phyloP scores from a whole-genome alignment of 2,329 filamentous ascomycete genomes.

The Penicillium paneum region DNA sequence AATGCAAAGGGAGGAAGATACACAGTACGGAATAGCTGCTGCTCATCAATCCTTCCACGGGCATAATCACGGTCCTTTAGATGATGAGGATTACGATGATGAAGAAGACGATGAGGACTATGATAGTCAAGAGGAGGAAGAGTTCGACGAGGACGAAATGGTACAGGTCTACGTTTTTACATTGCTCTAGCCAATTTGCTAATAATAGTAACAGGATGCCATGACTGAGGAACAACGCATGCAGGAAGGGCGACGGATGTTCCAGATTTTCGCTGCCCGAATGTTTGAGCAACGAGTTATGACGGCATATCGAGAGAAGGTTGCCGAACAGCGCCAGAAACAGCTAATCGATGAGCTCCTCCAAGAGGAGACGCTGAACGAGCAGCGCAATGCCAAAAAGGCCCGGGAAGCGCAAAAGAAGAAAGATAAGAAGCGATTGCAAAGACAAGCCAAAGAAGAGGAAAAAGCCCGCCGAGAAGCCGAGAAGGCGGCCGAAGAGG shows the following conservation, averaged over 20 bases:
- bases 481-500: conserved; percentile 84
- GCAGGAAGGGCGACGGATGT: conserved; percentile 98
- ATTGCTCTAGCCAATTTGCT: neutral
- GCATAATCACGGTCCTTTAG: conserved; percentile 74
- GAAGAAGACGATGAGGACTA: conserved; percentile 67
- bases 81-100: conserved; percentile 70
- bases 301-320: conserved; percentile 96
- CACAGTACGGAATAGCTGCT: conserved; percentile 63
- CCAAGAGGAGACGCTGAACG: conserved; percentile 73
- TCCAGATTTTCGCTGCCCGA: conserved; percentile 96
- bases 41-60: conserved; percentile 59
- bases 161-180: conserved; percentile 40
- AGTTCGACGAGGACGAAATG: conserved; percentile 65
- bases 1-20: conserved; percentile 95
- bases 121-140: conserved; percentile 62
- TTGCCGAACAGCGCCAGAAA: conserved; percentile 85
- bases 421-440: conserved; percentile 87
- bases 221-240: conserved; percentile 99
- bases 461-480: conserved; percentile 85
- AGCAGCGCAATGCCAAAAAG: conserved; percentile 85
- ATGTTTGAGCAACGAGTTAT: conserved; percentile 99
- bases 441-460: conserved; percentile 85
- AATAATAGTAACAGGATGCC: conserved; percentile 65
- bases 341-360: conserved; percentile 88
- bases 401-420: conserved; percentile 91